Evolutionary conservation across 2,329 filamentous ascomycete genomes (phyloP).

Genomic region (Alternaria sp.): DNA sequence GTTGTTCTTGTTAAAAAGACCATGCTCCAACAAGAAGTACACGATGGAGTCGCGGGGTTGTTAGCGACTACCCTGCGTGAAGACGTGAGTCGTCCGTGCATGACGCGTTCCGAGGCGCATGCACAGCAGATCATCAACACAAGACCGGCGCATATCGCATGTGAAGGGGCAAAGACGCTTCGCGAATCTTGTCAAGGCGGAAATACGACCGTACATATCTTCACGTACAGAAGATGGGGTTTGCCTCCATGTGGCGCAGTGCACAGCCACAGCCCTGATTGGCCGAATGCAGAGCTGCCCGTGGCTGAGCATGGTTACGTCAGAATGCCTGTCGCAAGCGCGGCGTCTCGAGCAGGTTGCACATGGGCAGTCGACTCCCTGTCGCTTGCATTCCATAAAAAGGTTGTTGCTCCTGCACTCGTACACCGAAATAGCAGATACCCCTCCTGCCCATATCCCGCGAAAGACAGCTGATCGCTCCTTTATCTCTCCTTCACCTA

Average conservation of each 20-base stretch:
- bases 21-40: neutral
- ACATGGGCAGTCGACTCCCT: conserved; percentile 6
- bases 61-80: neutral
- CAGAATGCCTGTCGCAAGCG: conserved; percentile 11
- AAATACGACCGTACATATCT: neutral
- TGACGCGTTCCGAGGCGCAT: conserved; percentile 15
- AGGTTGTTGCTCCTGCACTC: conserved; percentile 6
- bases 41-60: neutral
- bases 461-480: neutral
- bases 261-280: conserved; percentile 11
- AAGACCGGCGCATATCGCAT: neutral
- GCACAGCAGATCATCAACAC: neutral
- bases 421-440: conserved; percentile 17
- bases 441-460: conserved; percentile 13
- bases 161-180: conserved; percentile 7
- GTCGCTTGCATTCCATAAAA: conserved; percentile 21
- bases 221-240: neutral
- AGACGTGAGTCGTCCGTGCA: neutral
- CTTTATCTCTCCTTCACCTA: neutral
- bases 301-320: neutral
- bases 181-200: neutral
- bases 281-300: neutral
- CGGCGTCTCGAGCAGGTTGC: conserved; percentile 23
- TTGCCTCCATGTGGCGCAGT: conserved; percentile 1
- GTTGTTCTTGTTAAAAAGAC: neutral